Base-by-base conservation (phyloP, 305 asterid species). In the Solanum chacoense region DNA sequence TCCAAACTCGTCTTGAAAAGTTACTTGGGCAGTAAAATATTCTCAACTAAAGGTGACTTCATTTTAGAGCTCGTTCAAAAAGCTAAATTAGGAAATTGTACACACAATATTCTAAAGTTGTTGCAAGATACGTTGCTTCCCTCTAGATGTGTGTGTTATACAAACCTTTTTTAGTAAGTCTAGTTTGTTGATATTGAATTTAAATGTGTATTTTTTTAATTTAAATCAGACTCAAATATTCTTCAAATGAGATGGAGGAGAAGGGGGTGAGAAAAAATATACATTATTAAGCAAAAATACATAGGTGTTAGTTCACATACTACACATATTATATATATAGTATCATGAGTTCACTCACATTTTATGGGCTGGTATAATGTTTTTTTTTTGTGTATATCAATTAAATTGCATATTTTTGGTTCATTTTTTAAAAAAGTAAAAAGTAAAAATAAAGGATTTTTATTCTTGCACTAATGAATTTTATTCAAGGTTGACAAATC, bases 81-180 rank as follows among this genome's bases (percentile, higher is more conserved):
- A 71, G 35, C 76, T 71, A 71, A 71, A 28, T 28, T 71, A 7
- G 22, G 11, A 71, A 0, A 28, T 71, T 26, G 80, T 87, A n/a
- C 63, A 88, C 90, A 90, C 80, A 88, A 37, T 35, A 73, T 87
- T 89, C 87, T 79, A 91, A 86, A 79, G 85, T 28, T 26, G 93
- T 93, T 80, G 92, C 89, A 92, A 91, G 90, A 94, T 89, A 90
- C 90, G 93, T 93, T 55, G 11, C 67, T 55, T 55, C 24, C 20
- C 24, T 55, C 24, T 55, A 55, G 67, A 8, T 20, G 24, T 59
- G 67, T 55, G 69, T 59, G 69, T 59, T 63, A 63, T 22, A 63
- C 26, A 8, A 63, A 8, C 24, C 28, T 22, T 63, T 63, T 59
- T 22, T 55, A 55, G 67, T 3, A 18, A 55, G 67, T 7, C 24